Evolutionary conservation across 768 basidiomycete genomes (phyloP), one percentile per base, ranked within the genome.

Genomic region (Gyrodon lividus): DNA sequence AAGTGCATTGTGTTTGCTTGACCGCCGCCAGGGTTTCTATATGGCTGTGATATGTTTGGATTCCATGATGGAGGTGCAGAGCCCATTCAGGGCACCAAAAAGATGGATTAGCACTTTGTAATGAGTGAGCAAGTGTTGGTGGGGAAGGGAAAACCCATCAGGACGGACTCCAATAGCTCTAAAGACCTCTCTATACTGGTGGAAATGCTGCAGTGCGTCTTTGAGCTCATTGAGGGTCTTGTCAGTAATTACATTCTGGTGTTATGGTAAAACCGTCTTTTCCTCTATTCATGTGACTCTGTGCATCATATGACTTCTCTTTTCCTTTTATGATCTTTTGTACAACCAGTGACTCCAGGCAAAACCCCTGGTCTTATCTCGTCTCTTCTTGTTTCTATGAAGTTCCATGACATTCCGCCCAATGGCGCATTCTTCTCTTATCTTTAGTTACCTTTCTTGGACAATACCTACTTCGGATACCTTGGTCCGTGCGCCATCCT

Each of bases 1-100:
- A 2, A 72, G 58, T 0, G 63, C 38, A 43, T 51, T 59, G 1
- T 43, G 43, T 28, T 30, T 38, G 46, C 59, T 71, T 3, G 70
- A 71, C 1, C 58, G 58, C 1, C 61, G 59, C 55, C 61, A 74
- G 2, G 69, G 71, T 35, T 69, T 35, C 47, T 72, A 71, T 8
- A 73, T 65, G 10, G 69, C 69, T 34, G 65, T 66, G 48, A 70
- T 70, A 41, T 69, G 70, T 38, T 66, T 66, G 1, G 64, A 65
- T 35, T 73, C 70, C 0, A 68, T 72, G n/a, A 72, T 72, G 9
- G 69, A 72, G 0, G 65, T 66, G 45, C 72, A 70, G 4, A 72
- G 61, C 1, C 72, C 69, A 46, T 70, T 70, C 2, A 63, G 71
- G 10, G 66, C 59, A 19, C 65, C 66, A 51, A 70, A 72, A 9